phyloP scores from a whole-genome alignment of 176 grass and related monocot species.

The Poa pratensis region DNA sequence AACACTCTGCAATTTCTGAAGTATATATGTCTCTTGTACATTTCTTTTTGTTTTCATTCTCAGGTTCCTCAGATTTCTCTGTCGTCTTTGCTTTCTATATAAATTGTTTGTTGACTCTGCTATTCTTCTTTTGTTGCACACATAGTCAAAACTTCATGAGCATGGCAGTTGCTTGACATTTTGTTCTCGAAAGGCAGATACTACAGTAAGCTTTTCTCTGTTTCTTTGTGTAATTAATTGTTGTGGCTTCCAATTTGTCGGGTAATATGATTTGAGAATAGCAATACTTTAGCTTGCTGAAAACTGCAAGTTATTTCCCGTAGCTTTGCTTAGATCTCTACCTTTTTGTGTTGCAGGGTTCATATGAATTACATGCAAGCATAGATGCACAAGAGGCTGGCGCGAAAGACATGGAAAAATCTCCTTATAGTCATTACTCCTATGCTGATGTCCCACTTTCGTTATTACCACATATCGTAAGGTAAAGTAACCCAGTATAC shows the following conservation, averaged over 20 bases:
- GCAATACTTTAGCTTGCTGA: neutral
- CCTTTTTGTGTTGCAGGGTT: conserved; percentile 55
- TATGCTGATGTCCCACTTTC: conserved; percentile 63
- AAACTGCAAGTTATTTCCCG: conserved; percentile 1
- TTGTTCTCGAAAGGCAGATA: conserved; percentile 67
- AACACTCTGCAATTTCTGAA: conserved; percentile 1
- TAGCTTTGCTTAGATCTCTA: conserved; percentile 40
- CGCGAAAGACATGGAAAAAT: conserved; percentile 49
- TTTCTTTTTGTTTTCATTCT: conserved; percentile 41
- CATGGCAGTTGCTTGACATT: conserved; percentile 62
- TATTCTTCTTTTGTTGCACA: conserved; percentile 41
- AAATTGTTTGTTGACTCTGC: conserved; percentile 32
- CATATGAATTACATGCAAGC: conserved; percentile 68
- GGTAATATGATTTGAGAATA: neutral
- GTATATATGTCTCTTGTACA: neutral
- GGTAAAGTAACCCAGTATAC: conserved; percentile 50
- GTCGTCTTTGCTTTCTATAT: conserved; percentile 21
- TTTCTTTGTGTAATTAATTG: conserved; percentile 37
- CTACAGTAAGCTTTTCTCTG: conserved; percentile 48
- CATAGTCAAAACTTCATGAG: conserved; percentile 66
- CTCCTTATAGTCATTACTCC: conserved; percentile 72
- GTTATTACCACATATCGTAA: conserved; percentile 60
- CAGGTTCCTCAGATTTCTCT: neutral
- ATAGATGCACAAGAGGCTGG: conserved; percentile 69
- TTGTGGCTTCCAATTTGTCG: conserved; percentile 2